Evolutionary conservation across 805 yeast genomes (phyloP), one percentile per base, ranked within the genome.

Genomic region (Sugiyamaella mastotermitis): DNA sequence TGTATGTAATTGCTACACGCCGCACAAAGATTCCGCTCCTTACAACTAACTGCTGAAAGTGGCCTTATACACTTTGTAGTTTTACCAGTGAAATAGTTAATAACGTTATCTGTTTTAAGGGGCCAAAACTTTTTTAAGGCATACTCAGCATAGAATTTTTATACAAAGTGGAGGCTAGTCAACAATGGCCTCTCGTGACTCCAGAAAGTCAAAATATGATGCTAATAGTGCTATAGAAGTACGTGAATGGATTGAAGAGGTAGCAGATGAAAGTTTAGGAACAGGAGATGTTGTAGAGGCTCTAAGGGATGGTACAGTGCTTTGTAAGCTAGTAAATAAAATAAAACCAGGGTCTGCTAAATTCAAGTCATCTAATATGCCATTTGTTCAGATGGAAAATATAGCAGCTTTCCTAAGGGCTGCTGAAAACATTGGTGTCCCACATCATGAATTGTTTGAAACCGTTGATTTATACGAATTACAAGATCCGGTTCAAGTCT

Each of bases 321-420:
- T 78, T n/a, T 74, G 81, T 46, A 57, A 60, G 25, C 38, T 78
- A 19, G 60, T 64, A 5, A 69, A 69, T 40, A 55, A 56, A 1
- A 64, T 74, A 13, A 65, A 66, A 4, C 59, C 64, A 2, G 40
- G 49, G 1, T 38, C 45, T 8, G 57, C 64, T 3, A 72, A 68
- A 45, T 78, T 58, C 55, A 83, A 80, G 54, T 67, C 66, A 35
- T 74, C 85, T 8, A 65, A 67, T 36, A 77, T 83, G 80, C 90
- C 94, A 2, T 85, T 84, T 56, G 72, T 78, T 13, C 75, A 79
- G 60, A 85, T 85, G 95, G 95, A 85, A 53, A 84, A 84, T 52
- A 83, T 85, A 23, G 76, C 85, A 35, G 74, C 74, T 46, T 85
- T 85, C 52, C 61, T 85, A 26, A 61, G 67, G 4, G 75, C 79